These are phyloP conservation scores for Metahyphopichia silvanorum DNA, from an alignment of 805 yeast species.

Conservation along the genomic window DNA sequence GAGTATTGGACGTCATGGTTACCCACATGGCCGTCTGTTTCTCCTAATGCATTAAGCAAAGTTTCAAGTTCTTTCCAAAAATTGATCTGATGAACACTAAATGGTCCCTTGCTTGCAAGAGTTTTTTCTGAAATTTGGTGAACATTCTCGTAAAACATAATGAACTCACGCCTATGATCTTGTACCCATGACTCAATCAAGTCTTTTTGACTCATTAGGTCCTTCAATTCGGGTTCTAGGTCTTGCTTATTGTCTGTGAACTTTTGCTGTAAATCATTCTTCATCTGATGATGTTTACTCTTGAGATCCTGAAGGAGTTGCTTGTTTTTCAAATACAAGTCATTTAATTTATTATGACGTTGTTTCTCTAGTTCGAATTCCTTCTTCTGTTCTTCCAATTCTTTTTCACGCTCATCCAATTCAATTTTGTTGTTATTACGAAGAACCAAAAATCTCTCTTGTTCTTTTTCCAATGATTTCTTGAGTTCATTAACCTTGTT, in stretches of 20 bases:
- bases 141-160: conserved; percentile 1
- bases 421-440: conserved; percentile 9
- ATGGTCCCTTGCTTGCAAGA: background rate
- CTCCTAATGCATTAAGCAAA: conserved; percentile 1
- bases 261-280: background rate
- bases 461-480: conserved; percentile 4
- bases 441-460: conserved; percentile 4
- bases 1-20: conserved; percentile 1
- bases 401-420: background rate
- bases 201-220: conserved; percentile 7
- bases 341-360: conserved; percentile 3
- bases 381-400: background rate
- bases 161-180: conserved; percentile 6
- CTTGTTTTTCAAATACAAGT: conserved; percentile 6
- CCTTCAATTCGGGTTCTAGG: conserved; percentile 1
- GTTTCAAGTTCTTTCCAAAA: conserved; percentile 6
- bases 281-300: background rate
- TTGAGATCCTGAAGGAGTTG: conserved; percentile 1
- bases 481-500: conserved; percentile 2
- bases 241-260: background rate
- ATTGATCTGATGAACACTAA: background rate
- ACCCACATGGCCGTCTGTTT: conserved; percentile 1
- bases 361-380: conserved; percentile 2
- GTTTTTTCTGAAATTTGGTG: background rate
- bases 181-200: conserved; percentile 7